phyloP scores from a whole-genome alignment of 1,139 yeast species.

The Cylindricascospora bacillispora region DNA sequence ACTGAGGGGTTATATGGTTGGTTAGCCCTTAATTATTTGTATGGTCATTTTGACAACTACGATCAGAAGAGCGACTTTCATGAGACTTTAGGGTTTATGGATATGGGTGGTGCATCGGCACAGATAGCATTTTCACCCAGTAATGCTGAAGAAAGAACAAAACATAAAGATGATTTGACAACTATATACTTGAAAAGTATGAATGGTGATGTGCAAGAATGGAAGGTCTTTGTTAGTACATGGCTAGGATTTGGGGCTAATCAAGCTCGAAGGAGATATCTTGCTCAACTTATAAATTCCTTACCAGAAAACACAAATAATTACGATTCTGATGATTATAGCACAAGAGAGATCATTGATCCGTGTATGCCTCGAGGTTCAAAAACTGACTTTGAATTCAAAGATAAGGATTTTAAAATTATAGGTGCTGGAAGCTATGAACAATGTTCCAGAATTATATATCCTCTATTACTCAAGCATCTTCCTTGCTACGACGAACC shows the following conservation, averaged over 20 bases:
- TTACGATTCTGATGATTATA: conserved; percentile 32
- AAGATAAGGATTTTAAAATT: conserved; percentile 36
- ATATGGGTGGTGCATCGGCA: conserved; percentile 84
- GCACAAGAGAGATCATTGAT: conserved; percentile 34
- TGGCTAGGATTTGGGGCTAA: conserved; percentile 85
- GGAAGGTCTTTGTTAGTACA: conserved; percentile 68
- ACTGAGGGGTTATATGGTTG: conserved; percentile 76
- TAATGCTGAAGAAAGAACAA: conserved; percentile 35
- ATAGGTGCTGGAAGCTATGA: conserved; percentile 60
- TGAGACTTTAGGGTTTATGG: conserved; percentile 70
- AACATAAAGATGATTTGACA: conserved; percentile 53
- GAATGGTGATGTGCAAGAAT: conserved; percentile 48
- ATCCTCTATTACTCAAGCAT: conserved; percentile 57
- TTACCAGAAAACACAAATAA: conserved; percentile 31
- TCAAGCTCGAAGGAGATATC: conserved; percentile 55
- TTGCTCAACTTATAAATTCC: conserved; percentile 37
- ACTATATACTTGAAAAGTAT: conserved; percentile 42
- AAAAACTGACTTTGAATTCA: conserved; percentile 30
- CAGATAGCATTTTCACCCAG: conserved; percentile 72
- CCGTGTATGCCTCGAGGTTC: conserved; percentile 64
- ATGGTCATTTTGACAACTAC: conserved; percentile 41
- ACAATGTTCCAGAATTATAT: conserved; percentile 51
- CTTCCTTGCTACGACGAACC: conserved; percentile 65
- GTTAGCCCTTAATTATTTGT: conserved; percentile 59
- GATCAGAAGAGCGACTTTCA: conserved; percentile 28